Base-by-base conservation (phyloP, 306 rosid species). In the Rubus idaeus region DNA sequence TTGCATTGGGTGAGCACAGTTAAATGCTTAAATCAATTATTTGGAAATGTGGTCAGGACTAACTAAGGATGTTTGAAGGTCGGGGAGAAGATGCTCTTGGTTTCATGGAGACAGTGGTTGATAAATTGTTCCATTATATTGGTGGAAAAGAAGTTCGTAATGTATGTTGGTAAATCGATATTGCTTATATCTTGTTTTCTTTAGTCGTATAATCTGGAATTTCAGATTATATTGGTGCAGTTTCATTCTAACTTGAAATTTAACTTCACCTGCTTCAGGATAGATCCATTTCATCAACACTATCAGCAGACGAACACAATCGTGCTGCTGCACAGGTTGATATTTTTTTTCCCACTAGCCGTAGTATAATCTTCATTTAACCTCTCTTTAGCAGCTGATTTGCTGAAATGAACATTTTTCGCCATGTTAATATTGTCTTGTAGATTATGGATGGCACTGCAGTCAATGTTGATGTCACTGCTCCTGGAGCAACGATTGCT, bases 401-500 rank as follows among this genome's bases (percentile, higher is more conserved):
- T n/a, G n/a, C n/a, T 86, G 81, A 61, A 41, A 23, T 64, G 47
- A 70, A 39, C 75, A 49, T 74, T 76, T 66, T 61, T 76, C 53
- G 35, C 45, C 70, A 6, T 78, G 57, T 51, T 56, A 51, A 23
- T 55, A 75, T 83, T 80, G 50, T 82, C 65, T 63, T 82, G 71
- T 84, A 94, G 98, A 90, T 90, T 91, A 87, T 91, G 91, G 98
- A 94, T 82, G 98, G 96, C 64, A 84, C 93, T 75, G 83, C 88
- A 7, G 89, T 90, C 75, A 94, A 94, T 79, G 82, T 94, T 80
- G 97, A 94, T 84, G 92, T 92, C 85, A 94, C 98, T 5, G 97
- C 97, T 63, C 95, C 98, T 80, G 98, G 98, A 82, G 98, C 97
- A 40, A 90, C 87, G 64, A 84, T 94, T 70, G 96, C 98, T 75